Evolutionary conservation across 2,329 filamentous ascomycete species (phyloP).

Genomic region (Acrocalymma vagum): DNA sequence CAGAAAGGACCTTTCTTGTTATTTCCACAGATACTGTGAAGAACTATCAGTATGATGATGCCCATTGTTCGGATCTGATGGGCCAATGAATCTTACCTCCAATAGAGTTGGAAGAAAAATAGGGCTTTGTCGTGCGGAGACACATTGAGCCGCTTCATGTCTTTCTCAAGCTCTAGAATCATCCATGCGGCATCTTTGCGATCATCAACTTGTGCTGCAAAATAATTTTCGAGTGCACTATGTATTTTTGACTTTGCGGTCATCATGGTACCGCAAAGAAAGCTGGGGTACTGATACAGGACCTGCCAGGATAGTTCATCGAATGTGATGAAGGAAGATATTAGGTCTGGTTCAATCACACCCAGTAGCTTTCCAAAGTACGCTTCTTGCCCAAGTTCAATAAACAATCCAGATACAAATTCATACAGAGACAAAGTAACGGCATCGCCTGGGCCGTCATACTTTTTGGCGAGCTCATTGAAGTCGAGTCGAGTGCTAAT

Average conservation of each 20-base stretch:
- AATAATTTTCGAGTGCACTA: background rate
- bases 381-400: background rate
- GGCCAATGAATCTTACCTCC: background rate
- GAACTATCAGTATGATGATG: no score
- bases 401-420: conserved; percentile 2
- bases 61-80: background rate
- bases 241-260: background rate
- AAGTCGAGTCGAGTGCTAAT: no score
- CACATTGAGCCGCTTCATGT: background rate
- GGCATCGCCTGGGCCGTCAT: no score
- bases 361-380: conserved; percentile 1
- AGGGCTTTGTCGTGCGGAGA: background rate
- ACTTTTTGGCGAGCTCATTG: no score
- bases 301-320: conserved; percentile 5
- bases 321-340: background rate
- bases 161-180: background rate
- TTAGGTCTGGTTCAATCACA: conserved; percentile 1
- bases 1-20: conserved; percentile 1
- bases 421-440: background rate
- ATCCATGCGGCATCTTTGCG: conserved; percentile 2
- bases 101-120: background rate
- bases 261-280: background rate
- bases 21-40: conserved; percentile 1
- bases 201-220: background rate
- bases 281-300: background rate